Base-by-base conservation (phyloP, 345 rosid genomes). In the Aethionema arabicum region DNA sequence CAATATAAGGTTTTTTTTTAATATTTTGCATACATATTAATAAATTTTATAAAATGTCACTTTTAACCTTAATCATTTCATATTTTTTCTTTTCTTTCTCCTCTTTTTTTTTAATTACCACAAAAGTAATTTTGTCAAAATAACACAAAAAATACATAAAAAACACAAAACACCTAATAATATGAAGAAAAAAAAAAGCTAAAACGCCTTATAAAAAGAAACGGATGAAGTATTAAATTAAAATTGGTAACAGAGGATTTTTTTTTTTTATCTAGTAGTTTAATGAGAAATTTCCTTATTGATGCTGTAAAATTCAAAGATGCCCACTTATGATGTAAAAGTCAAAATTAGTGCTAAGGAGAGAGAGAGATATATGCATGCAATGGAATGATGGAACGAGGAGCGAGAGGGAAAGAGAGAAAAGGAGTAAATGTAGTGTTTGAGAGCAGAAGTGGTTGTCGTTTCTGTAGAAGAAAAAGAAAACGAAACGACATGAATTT, bases 401-500 rank as follows among this genome's bases (percentile, higher is more conserved):
- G 39, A 5, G 36, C 3, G 30, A 29, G 39, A 5, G 36, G 5
- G 30, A 29, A 36, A 67, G 65, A 67, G 43, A 56, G 45, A 16
- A 39, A 21, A 21, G 7, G 21, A 46, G 74, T 69, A 62, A 61
- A 69, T 61, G 68, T 5, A 7, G 49, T 21, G 11, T 32, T 62
- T 53, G 6, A 69, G 73, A 61, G 73, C 67, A 53, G 67, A 61
- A 46, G 56, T 69, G 32, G 67, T 53, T 69, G 74, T 61, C 74
- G 74, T 69, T 47, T 61, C 67, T 56, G 53, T 61, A 60, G 8
- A 37, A 37, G 11, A 16, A 52, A 16, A 52, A 57, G 61, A 52
- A 60, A 68, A 68, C n/a, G 4, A 48, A 61, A 45, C 56, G 55
- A 45, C 73, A 69, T 69, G 73, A 55, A 52, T 44, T 69, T 69